Evolutionary conservation across 2,329 filamentous ascomycete species (phyloP).

Genomic region (Zasmidium citrigriseum): DNA sequence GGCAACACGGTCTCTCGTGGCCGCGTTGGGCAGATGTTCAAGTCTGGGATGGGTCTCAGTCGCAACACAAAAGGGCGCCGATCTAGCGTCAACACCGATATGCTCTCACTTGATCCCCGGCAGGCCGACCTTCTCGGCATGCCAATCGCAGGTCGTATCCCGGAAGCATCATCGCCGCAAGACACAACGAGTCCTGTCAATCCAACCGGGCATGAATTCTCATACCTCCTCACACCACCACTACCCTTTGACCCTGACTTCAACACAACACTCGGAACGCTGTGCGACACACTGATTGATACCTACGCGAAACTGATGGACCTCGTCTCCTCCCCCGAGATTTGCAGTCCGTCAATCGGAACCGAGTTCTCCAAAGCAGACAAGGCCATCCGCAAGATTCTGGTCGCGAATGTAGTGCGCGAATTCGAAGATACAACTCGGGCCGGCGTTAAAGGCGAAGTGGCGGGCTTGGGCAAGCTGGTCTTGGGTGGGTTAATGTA

Average conservation of each 20-base stretch:
- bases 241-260: conserved; percentile 97
- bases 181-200: conserved; percentile 46
- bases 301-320: conserved; percentile 78
- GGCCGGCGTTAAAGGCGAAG: conserved; percentile 73
- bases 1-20: conserved; percentile 72
- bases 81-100: conserved; percentile 60
- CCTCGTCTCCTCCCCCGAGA: conserved; percentile 72
- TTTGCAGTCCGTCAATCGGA: conserved; percentile 66
- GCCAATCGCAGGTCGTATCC: conserved; percentile 12
- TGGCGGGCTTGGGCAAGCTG: conserved; percentile 83
- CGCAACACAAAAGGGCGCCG: conserved; percentile 42
- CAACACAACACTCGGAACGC: conserved; percentile 90
- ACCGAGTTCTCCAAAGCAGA: conserved; percentile 92
- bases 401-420: conserved; percentile 81
- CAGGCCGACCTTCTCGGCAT: conserved; percentile 25
- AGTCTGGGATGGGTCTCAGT: conserved; percentile 43
- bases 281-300: conserved; percentile 94
- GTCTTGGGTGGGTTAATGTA: conserved; percentile 83
- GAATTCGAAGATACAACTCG: conserved; percentile 92
- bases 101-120: conserved; percentile 13
- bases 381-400: conserved; percentile 79
- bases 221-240: conserved; percentile 83
- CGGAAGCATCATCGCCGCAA: conserved; percentile 21
- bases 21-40: conserved; percentile 63
- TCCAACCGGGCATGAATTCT: conserved; percentile 78